Percentiles rank a stretch among this genome's conserved stretches.
phyloP scores from a whole-genome alignment of 495 filamentous ascomycete species.

The Viridothelium virens region DNA sequence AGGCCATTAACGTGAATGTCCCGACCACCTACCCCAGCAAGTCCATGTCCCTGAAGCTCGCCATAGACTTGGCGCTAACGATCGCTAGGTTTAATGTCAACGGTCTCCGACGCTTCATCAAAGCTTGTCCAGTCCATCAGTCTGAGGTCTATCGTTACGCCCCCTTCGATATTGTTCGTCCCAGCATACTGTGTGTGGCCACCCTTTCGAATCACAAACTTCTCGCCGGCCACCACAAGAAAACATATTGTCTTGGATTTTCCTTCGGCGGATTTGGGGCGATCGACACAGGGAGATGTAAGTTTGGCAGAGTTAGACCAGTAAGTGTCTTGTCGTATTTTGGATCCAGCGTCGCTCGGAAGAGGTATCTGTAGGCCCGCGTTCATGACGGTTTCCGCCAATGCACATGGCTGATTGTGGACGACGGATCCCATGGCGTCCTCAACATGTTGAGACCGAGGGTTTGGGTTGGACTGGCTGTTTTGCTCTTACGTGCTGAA shows the following conservation, averaged over 20 bases:
- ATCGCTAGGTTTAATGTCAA: conserved; percentile 31
- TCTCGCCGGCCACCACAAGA: background rate
- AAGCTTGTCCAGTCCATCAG: background rate
- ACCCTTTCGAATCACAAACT: conserved; percentile 37
- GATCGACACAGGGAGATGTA: background rate
- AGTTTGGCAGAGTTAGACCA: conserved; percentile 14
- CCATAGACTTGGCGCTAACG: conserved; percentile 21
- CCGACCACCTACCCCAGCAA: too few relatives aligned
- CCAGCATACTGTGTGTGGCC: conserved; percentile 44
- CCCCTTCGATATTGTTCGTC: conserved; percentile 44
- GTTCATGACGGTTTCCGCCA: too few relatives aligned
- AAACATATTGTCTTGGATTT: background rate
- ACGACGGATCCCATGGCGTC: too few relatives aligned
- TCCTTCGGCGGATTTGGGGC: conserved; percentile 5
- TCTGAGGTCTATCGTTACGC: conserved; percentile 44
- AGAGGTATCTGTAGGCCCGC: background rate
- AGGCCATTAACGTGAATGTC: too few relatives aligned
- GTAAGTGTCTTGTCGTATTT: conserved; percentile 3
- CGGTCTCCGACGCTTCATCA: conserved; percentile 34
- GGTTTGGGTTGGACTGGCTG: too few relatives aligned
- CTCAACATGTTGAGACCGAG: too few relatives aligned
- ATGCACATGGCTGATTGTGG: too few relatives aligned
- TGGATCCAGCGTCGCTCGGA: conserved; percentile 12
- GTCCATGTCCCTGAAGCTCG: conserved; percentile 6
- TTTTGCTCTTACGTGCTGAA: too few relatives aligned